These are phyloP conservation scores for Silene latifolia DNA, from an alignment of 148 eudicot species.

Conservation along the genomic window DNA sequence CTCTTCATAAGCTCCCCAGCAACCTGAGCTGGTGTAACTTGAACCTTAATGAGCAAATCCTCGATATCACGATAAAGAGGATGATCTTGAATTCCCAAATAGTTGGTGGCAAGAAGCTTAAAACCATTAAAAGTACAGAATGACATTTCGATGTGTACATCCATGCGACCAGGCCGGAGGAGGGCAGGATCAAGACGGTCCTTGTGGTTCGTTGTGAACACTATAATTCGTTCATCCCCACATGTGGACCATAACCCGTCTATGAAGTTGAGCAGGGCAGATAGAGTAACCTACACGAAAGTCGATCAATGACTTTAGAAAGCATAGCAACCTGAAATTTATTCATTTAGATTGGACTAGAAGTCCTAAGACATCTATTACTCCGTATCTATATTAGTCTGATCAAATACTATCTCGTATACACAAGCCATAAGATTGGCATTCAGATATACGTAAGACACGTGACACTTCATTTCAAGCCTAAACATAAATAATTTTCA, in stretches of 20 bases:
- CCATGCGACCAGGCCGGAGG: slow-evolving; percentile 76
- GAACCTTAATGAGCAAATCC: slow-evolving; percentile 14
- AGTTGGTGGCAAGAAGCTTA: slow-evolving; percentile 49
- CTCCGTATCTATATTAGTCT: too few relatives aligned
- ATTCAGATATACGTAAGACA: too few relatives aligned
- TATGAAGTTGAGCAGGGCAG: slow-evolving; percentile 63
- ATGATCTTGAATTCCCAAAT: slow-evolving; percentile 43
- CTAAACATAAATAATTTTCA: too few relatives aligned
- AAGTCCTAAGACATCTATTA: too few relatives aligned
- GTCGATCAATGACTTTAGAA: too few relatives aligned
- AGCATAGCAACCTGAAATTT: too few relatives aligned
- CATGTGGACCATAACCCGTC: slow-evolving; percentile 80
- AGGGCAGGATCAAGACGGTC: slow-evolving; percentile 65
- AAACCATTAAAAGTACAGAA: slow-evolving; percentile 58
- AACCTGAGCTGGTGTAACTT: slow-evolving; percentile 38
- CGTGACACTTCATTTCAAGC: too few relatives aligned
- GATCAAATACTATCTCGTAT: too few relatives aligned
- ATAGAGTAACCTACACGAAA: slow-evolving; percentile 45
- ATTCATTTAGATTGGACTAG: too few relatives aligned
- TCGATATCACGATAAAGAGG: slow-evolving; percentile 29
- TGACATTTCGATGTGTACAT: slow-evolving; percentile 72
- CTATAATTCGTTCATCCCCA: slow-evolving; percentile 71
- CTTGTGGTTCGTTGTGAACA: slow-evolving; percentile 72
- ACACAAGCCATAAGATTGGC: too few relatives aligned
- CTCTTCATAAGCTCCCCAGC: slow-evolving; percentile 43